Conservation (phyloP, 2,329 filamentous ascomycete species). For the Colletotrichum sp. region DNA sequence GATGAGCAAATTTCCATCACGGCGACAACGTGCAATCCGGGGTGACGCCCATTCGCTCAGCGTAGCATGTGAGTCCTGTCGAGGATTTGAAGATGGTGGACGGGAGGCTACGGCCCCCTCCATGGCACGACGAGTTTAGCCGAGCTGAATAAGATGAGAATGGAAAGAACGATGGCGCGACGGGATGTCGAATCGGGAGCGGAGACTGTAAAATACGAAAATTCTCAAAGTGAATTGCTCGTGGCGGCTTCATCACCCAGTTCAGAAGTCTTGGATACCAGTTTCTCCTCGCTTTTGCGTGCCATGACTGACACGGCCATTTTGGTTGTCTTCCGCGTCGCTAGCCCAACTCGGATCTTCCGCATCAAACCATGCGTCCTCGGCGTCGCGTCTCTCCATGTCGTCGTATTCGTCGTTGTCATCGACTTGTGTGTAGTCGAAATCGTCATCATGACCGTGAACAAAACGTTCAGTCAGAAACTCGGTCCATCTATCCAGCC, state of each 20-base stretch:
- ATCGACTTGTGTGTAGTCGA: constrained; percentile 78
- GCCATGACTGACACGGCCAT: neutral
- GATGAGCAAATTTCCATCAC: neutral
- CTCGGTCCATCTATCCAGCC: constrained; percentile 70
- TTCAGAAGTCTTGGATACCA: constrained; percentile 74
- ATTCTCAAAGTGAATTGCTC: neutral
- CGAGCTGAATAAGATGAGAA: neutral
- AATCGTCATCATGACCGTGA: constrained; percentile 75
- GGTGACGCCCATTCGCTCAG: neutral
- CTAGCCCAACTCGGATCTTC: constrained; percentile 74
- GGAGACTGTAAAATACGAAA: neutral
- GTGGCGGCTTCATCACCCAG: neutral
- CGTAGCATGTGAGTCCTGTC: neutral
- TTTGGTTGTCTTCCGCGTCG: constrained; percentile 40
- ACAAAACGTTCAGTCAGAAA: constrained; percentile 80
- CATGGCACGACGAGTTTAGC: neutral
- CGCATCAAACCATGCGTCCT: constrained; percentile 82
- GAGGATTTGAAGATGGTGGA: neutral
- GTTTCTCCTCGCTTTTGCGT: constrained; percentile 59
- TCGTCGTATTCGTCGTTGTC: constrained; percentile 74
- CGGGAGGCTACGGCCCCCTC: neutral
- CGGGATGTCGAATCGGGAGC: neutral
- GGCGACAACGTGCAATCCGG: neutral
- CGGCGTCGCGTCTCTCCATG: constrained; percentile 61
- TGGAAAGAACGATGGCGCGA: neutral